phyloP scores from a whole-genome alignment of 345 rosid genomes.

The Firmiana major region DNA sequence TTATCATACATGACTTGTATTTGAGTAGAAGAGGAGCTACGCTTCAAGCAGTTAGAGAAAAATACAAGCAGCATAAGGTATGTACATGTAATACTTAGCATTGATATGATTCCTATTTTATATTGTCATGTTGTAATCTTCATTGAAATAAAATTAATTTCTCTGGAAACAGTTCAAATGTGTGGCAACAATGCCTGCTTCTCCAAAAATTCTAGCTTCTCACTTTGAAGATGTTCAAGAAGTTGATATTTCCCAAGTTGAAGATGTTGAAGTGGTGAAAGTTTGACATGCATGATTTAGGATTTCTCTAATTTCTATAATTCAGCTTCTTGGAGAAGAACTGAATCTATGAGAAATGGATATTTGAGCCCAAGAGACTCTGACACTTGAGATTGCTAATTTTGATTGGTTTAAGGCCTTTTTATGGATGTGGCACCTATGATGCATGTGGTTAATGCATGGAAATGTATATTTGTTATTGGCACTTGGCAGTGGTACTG shows the following conservation, averaged over 20 bases:
- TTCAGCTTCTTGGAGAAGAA: neutral
- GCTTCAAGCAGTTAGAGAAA: conserved; percentile 59
- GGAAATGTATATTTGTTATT: neutral
- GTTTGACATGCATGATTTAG: neutral
- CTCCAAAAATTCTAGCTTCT: conserved; percentile 46
- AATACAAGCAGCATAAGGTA: conserved; percentile 73
- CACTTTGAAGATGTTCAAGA: conserved; percentile 34
- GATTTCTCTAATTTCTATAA: neutral
- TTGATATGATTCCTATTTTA: neutral
- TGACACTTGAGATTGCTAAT: neutral
- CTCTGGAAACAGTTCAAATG: conserved; percentile 51
- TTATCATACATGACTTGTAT: conserved; percentile 53
- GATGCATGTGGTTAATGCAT: neutral
- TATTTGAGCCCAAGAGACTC: neutral
- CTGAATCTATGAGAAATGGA: neutral
- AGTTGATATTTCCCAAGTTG: no score
- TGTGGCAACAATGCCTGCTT: conserved; percentile 51
- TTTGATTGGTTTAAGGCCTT: neutral
- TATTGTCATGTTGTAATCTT: neutral
- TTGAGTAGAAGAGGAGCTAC: conserved; percentile 52
- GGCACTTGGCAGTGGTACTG: neutral
- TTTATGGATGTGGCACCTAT: neutral
- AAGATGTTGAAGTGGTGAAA: neutral
- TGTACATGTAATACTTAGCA: no score
- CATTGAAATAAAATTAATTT: neutral